Base-by-base conservation (phyloP, 805 yeast species). In the Vanderwaltozyma yarrowii region DNA sequence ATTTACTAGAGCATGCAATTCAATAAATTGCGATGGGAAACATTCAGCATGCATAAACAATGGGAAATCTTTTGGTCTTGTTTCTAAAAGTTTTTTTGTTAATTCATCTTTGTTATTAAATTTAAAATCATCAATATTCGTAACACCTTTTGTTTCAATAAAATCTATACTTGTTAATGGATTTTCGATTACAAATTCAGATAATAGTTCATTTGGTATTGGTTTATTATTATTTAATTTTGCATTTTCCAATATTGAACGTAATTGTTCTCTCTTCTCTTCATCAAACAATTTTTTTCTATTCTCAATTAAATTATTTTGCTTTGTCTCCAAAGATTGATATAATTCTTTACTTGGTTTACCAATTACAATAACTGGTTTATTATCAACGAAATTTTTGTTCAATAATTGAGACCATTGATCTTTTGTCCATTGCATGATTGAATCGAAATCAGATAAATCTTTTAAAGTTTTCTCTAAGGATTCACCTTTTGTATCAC, bases 41-140 rank as follows among this genome's bases (percentile, higher is more conserved):
- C 80, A 74, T 58, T 92, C 96, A 48, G 82, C 70, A 53, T 86
- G 92, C 36, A 88, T 55, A 44, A 76, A 78, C 28, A 88, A 58
- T 4, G 88, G 86, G 44, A 80, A 69, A 36, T 70, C 65, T 1
- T 47, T 37, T 21, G 80, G 77, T 45, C 58, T 57, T 10, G 53
- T 45, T 2, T 43, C 29, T 7, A 61, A 11, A 13, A 65, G 35
- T 30, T 46, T 44, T 18, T 49, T 30, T 2, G 60, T 56, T 15
- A 58, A 38, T 1, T 59, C 57, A 15, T 53, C 50, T 32, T 61
- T 51, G 30, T 60, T 56, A 9, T 50, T 52, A 10, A 61, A 48
- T 19, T 65, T 62, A 15, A 46, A 55, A 39, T 75, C 67, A 13
- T 60, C 46, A 2, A 85, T 80, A 8, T 76, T 75, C 7, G 73